Evolutionary conservation across 257 asterid species (phyloP), one percentile per base, ranked within the genome.

Genomic region (Solanum bulbocastanum): DNA sequence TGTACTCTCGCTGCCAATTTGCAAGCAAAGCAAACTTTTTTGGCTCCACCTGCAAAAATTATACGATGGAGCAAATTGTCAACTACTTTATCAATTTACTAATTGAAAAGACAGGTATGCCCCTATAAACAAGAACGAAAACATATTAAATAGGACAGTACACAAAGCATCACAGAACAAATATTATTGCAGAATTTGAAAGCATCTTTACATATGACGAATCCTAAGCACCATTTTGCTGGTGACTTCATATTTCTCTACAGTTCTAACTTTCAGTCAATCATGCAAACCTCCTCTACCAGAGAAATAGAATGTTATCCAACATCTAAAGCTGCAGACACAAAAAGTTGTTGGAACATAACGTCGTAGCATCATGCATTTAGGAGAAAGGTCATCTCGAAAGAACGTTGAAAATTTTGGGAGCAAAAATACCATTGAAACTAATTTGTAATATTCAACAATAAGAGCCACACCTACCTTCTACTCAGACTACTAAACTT

Each of bases 1-100:
- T 94, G 88, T 89, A 94, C 86, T 94, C 96, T n/a, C 98, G 89
- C 90, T 96, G 97, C 98, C 98, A 96, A 84, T 94, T 96, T 3
- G 93, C 69, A 86, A 96, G 93, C 81, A 94, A 91, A 14, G 62
- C 91, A 89, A 96, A 96, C 89, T 96, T 96, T 87, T 91, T 96
- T 1, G 96, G 92, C 62, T 96, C 98, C 89, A 96, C 98, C 98
- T 96, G 87, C 12, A 89, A 62, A 81, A 73, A 27, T 85, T 3
- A 79, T 79, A 69, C 36, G 33, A 40, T 22, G 56, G 18, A 49
- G 35, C 23, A 22, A 56, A 88, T 37, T 32, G 78, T 22, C 87
- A 68, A 75, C 86, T 35, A 87, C 44, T 25, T 14, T 37, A 27
- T 27, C 15, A 30, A 40, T 52, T 42, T 6, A 87, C 35, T 27